Conservation (phyloP, 768 basidiomycete genomes). For the Leccinum imitatum region DNA sequence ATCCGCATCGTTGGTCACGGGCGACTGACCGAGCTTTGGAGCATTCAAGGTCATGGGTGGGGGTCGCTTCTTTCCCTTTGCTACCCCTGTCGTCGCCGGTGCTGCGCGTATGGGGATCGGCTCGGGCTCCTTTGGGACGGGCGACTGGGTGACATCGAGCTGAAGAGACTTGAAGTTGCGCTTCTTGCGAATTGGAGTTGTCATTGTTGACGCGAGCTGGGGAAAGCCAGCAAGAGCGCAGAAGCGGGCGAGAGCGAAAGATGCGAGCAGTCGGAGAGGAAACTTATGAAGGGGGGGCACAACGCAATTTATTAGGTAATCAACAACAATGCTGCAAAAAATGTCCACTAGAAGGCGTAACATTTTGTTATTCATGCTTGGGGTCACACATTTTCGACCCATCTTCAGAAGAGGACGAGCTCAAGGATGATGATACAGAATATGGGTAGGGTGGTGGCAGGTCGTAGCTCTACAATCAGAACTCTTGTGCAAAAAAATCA, state of each 20-base stretch:
- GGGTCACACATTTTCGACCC: no score
- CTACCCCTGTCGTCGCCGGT: conserved; percentile 36
- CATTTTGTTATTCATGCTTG: no score
- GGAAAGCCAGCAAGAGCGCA: background rate
- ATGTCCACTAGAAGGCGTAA: background rate
- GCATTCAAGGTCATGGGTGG: conserved; percentile 82
- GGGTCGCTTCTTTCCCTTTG: conserved; percentile 66
- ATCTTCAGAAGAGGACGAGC: no score
- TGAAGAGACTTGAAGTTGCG: conserved; percentile 88
- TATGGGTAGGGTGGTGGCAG: no score
- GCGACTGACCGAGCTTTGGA: conserved; percentile 53
- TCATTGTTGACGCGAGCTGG: conserved; percentile 31
- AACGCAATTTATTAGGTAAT: conserved; percentile 24
- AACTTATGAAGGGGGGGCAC: conserved; percentile 12
- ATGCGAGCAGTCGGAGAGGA: conserved; percentile 17
- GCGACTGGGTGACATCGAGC: conserved; percentile 56
- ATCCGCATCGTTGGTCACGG: conserved; percentile 33
- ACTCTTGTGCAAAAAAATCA: no score
- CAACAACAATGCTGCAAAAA: background rate
- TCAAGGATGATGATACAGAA: no score
- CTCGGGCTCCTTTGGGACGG: conserved; percentile 40
- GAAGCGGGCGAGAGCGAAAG: conserved; percentile 5
- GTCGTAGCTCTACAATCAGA: no score
- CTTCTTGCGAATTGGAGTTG: conserved; percentile 80
- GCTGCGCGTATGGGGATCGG: conserved; percentile 50